These are phyloP conservation scores for Pseudonitzschia delicatissima DNA, from an alignment of 108 stramenopile genomes.

Conservation along the genomic window DNA sequence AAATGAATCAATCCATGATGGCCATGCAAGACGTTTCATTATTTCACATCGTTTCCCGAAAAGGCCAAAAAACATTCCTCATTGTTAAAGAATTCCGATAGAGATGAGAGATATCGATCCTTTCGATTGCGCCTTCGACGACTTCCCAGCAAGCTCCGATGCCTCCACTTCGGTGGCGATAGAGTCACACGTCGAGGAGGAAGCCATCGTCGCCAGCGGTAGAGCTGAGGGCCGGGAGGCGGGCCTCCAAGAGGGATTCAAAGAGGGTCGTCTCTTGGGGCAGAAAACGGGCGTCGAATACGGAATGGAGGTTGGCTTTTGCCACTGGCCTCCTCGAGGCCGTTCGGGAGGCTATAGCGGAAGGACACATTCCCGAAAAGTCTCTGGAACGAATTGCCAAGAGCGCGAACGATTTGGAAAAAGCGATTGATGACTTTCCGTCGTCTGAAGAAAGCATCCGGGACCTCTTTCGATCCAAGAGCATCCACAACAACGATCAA, in stretches of 20 bases:
- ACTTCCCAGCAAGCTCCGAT: too few species aligned
- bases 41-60: too few species aligned
- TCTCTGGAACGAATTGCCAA: slow-evolving; percentile 5
- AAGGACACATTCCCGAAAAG: neutral
- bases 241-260: slow-evolving; percentile 30
- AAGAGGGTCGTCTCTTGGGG: slow-evolving; percentile 39
- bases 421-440: slow-evolving; percentile 27
- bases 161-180: too few species aligned
- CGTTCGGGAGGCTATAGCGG: slow-evolving; percentile 2
- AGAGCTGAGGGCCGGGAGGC: slow-evolving; percentile 34
- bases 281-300: slow-evolving; percentile 39
- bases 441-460: slow-evolving; percentile 5
- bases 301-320: slow-evolving; percentile 51
- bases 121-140: neutral
- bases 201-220: slow-evolving; percentile 29
- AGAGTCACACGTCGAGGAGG: too few species aligned
- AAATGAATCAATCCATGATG: too few species aligned
- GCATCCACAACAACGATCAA: neutral
- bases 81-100: too few species aligned
- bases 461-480: slow-evolving; percentile 9
- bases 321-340: slow-evolving; percentile 19
- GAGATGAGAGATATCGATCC: neutral
- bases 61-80: too few species aligned
- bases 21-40: too few species aligned
- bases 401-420: slow-evolving; percentile 9